phyloP scores from a whole-genome alignment of 352 stramenopile species.

The Pythium scleroteichum region DNA sequence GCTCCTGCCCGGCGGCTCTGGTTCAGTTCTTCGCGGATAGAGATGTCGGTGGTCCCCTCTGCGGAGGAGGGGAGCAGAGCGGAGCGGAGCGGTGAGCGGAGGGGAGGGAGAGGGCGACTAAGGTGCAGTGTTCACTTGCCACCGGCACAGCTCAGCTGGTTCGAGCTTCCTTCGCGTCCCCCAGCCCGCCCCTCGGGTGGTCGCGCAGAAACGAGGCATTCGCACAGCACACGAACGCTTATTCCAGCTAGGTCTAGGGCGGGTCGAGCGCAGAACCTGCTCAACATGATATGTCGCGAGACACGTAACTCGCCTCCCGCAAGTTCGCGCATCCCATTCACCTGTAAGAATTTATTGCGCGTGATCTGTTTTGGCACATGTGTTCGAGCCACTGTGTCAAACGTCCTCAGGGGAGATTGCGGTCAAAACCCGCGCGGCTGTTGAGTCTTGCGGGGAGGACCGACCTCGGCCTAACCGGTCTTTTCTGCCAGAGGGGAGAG shows the following conservation, averaged over 20 bases:
- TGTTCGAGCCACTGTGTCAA: constrained; percentile 3
- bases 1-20: neutral
- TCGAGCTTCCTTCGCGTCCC: constrained; percentile 2
- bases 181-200: neutral
- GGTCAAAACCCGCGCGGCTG: too few species aligned
- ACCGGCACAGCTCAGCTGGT: neutral
- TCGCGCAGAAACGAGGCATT: neutral
- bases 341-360: neutral
- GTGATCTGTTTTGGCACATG: neutral
- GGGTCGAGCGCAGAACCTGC: neutral
- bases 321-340: neutral
- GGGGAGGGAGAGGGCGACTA: neutral
- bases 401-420: neutral
- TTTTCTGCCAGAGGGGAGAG: too few species aligned
- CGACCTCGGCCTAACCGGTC: too few species aligned
- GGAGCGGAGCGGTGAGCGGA: neutral
- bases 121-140: neutral
- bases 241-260: neutral
- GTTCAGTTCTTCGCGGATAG: neutral
- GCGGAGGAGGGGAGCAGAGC: too few species aligned
- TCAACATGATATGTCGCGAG: neutral
- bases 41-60: too few species aligned
- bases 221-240: constrained; percentile 1
- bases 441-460: too few species aligned
- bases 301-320: too few species aligned